Evolutionary conservation across 1,139 yeast genomes (phyloP), one percentile per base, ranked within the genome.

Genomic region (Candida gigantensis): DNA sequence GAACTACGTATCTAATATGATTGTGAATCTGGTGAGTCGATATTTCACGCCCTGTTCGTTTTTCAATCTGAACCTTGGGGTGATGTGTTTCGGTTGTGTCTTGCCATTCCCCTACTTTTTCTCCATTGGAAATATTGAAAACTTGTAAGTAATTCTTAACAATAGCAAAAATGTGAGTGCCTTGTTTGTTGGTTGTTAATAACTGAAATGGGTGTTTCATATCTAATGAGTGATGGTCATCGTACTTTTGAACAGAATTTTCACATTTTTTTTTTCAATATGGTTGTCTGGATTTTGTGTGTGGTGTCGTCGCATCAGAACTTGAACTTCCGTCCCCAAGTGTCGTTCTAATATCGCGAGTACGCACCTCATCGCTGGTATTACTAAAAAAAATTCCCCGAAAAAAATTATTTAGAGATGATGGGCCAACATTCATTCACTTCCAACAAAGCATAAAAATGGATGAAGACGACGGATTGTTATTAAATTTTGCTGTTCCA

Each of bases 121-220:
- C n/a, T 28, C 69, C 66, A 33, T 56, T 51, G 23, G 46, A 36
- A 12, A 69, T 40, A 28, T 63, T 60, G 49, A 72, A 81, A 8
- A 72, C 84, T 38, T 72, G 71, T 18, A 84, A 60, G 19, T 70
- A 63, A 51, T 80, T 81, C 49, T 80, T 79, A 3, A 77, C 74
- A 1, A 83, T 68, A 0, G 76, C 72, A 57, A 75, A 81, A 14
- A 84, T 55, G 27, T 70, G 59, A 2, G 66, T 57, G 1, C 80
- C 79, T 16, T 61, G 55, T 6, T 53, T 51, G 48, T 66, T 72
- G 13, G 74, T 51, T 6, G 71, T 53, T 3, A 80, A 55, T 31
- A 75, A 67, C 52, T 83, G 90, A 53, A 78, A 77, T 21, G 92
- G 92, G 51, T 84, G 90, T 52, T 79, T 79, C 79, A 82, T 72